A percentile compares a stretch with the other conserved stretches of the same genome.
These are phyloP conservation scores for Pythium aristosporum DNA, from an alignment of 352 stramenopile genomes.

Conservation along the genomic window DNA sequence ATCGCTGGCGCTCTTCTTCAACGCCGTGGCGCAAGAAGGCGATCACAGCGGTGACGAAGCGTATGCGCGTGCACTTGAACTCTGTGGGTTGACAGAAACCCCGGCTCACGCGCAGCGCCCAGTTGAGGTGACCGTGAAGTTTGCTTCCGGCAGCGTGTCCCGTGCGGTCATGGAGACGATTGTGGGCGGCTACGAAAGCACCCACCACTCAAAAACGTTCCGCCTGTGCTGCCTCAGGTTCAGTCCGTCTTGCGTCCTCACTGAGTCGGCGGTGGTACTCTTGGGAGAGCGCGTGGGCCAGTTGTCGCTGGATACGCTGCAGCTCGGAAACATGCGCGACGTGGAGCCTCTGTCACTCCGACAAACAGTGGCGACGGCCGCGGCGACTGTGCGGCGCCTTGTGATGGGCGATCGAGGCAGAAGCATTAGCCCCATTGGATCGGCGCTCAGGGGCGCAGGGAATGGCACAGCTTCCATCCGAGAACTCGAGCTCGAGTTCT, in stretches of 20 bases:
- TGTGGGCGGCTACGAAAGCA: neutral
- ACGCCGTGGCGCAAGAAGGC: neutral
- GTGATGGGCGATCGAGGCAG: neutral
- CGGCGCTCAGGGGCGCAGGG: too few species aligned
- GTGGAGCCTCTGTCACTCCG: neutral
- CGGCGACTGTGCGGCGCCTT: neutral
- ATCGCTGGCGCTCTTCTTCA: neutral
- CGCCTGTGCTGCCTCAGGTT: neutral
- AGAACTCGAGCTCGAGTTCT: neutral
- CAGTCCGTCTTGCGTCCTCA: neutral
- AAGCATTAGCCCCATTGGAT: neutral
- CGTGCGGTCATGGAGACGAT: neutral
- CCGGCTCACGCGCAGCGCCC: too few species aligned
- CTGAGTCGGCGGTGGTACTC: neutral
- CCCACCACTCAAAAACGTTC: neutral
- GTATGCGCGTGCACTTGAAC: neutral
- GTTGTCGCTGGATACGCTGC: neutral
- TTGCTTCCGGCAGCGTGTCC: neutral
- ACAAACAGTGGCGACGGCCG: neutral
- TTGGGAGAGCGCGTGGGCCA: neutral
- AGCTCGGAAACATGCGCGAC: neutral
- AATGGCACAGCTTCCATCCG: too few species aligned
- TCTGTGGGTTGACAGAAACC: neutral
- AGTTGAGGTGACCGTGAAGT: neutral
- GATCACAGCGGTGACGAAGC: neutral